Base-by-base conservation (phyloP, 2,329 filamentous ascomycete species). In the Ophiostoma montium region DNA sequence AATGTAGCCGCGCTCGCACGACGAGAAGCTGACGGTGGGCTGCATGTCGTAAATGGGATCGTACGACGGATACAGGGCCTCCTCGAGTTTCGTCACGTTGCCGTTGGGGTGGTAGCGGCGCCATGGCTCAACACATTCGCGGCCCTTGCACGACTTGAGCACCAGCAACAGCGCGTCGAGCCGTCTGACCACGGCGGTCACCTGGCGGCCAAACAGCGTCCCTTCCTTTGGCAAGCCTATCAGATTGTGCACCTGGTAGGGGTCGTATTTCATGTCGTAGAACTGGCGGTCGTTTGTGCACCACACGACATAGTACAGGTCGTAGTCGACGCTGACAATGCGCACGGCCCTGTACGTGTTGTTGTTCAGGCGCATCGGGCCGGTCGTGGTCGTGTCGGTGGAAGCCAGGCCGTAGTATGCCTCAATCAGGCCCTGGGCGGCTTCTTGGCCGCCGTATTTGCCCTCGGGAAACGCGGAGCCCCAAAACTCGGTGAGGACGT, bases 271-370 rank as follows among this genome's bases (percentile, higher is more conserved):
- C 44, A 49, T 50, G 16, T 84, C 71, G 57, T 83, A 85, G 2
- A 82, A 67, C 58, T 84, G 78, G 47, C 75, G 72, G 57, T 83
- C 78, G 46, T 78, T 76, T 7, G 65, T 81, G 56, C 81, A 85
- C 80, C 80, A 84, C 0, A 82, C 76, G 0, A 76, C 72, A 56
- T 84, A 84, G 53, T 78, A 75, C 9, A 83, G 58, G 56, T 71
- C 75, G 56, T 82, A 83, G 9, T 63, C 62, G 3, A 70, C 59
- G 1, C 69, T 63, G 3, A 76, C 65, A 3, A 82, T 60, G 15
- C 76, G 68, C 15, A 79, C 53, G 0, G 67, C 70, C 60, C 81
- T 81, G 65, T 80, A 81, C 0, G 76, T 80, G 53, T 80, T 80
- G 48, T 68, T 67, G 23, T 15, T 23, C 8, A 10, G 47, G 31